Conservation (phyloP, 805 yeast species). For the Pichia manshurica region DNA sequence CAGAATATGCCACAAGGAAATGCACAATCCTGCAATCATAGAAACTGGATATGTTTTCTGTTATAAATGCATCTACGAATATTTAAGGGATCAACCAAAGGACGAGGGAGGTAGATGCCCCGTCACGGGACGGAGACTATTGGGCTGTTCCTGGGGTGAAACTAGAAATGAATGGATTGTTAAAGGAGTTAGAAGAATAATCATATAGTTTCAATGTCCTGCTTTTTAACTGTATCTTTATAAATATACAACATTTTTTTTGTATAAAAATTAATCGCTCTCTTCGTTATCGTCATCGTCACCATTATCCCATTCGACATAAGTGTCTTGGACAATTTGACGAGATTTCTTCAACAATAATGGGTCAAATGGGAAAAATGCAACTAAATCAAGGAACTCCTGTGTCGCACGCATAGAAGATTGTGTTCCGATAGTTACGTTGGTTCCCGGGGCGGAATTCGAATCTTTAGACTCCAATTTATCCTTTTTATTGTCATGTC, state of each 20-base stretch:
- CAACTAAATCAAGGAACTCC: constrained; percentile 83
- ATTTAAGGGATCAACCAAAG: constrained; percentile 44
- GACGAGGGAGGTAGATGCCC: constrained; percentile 74
- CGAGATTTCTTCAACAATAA: constrained; percentile 62
- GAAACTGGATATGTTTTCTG: constrained; percentile 92
- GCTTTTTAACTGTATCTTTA: not conserved
- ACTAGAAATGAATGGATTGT: constrained; percentile 59
- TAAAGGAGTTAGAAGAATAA: constrained; percentile 70
- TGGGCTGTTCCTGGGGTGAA: constrained; percentile 66
- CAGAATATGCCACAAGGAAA: constrained; percentile 59
- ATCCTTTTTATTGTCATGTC: not conserved
- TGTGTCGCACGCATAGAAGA: constrained; percentile 36
- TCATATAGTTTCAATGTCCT: constrained; percentile 36
- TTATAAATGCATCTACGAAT: constrained; percentile 74
- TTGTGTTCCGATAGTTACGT: constrained; percentile 11
- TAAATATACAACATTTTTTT: not conserved
- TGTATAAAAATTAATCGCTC: constrained; percentile 9
- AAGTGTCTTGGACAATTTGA: constrained; percentile 46
- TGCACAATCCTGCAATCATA: constrained; percentile 76
- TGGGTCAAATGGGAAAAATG: constrained; percentile 97
- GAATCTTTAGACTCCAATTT: not conserved
- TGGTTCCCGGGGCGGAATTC: not conserved
- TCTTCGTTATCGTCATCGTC: constrained; percentile 39
- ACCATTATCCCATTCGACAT: constrained; percentile 80
- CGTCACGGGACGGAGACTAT: constrained; percentile 61